Evolutionary conservation across 1,139 yeast species (phyloP).

Genomic region (Sugiyamaella novakii): DNA sequence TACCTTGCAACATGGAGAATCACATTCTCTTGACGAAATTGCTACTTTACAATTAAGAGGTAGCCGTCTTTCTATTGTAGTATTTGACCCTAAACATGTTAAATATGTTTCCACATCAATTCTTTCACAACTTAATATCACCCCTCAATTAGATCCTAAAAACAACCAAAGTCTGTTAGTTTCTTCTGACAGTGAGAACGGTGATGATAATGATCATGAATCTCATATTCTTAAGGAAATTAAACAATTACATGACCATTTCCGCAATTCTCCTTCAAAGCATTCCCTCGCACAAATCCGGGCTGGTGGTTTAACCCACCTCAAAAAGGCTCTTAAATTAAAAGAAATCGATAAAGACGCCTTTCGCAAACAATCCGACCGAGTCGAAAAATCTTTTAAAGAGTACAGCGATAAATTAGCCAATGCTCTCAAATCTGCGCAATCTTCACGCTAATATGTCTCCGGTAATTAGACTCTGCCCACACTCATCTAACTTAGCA

Average conservation of each 20-base stretch:
- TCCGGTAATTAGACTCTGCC: neutral
- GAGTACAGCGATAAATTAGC: slow-evolving; percentile 59
- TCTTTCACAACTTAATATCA: slow-evolving; percentile 70
- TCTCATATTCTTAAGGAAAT: slow-evolving; percentile 54
- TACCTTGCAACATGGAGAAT: slow-evolving; percentile 51
- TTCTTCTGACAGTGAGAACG: slow-evolving; percentile 67
- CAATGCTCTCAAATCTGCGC: slow-evolving; percentile 53
- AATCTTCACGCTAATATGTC: slow-evolving; percentile 4
- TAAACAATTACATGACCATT: slow-evolving; percentile 62
- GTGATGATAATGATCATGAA: slow-evolving; percentile 63
- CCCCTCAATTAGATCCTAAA: slow-evolving; percentile 72
- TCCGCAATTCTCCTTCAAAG: slow-evolving; percentile 56
- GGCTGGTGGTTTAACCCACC: slow-evolving; percentile 58
- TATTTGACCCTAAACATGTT: slow-evolving; percentile 75
- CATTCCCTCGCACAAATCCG: slow-evolving; percentile 65
- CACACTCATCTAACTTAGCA: no score
- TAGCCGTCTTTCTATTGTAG: slow-evolving; percentile 64
- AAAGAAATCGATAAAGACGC: slow-evolving; percentile 43
- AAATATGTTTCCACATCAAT: slow-evolving; percentile 72
- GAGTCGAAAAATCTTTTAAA: slow-evolving; percentile 70
- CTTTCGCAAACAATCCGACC: slow-evolving; percentile 51
- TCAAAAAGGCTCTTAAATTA: slow-evolving; percentile 61
- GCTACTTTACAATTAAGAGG: slow-evolving; percentile 82
- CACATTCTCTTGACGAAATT: slow-evolving; percentile 57
- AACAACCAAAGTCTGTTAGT: slow-evolving; percentile 75